Conservation (phyloP, 2,329 filamentous ascomycete species). For the Basipetospora chlamydospora region DNA sequence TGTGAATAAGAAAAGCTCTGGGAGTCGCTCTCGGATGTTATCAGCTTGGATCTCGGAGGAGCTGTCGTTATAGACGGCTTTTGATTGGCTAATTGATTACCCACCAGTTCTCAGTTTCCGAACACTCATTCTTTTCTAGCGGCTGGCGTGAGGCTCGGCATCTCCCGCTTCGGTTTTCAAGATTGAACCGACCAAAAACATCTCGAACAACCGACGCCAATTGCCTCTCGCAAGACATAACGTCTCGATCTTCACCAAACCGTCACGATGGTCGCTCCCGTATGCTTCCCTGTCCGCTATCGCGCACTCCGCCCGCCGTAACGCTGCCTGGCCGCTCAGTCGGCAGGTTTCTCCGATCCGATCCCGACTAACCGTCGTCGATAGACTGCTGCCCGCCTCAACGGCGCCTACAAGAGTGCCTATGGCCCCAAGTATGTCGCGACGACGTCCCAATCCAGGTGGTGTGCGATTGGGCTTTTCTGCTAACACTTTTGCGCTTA, state of each 20-base stretch:
- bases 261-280: constrained; percentile 26
- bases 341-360: too few relatives aligned
- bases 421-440: constrained; percentile 49
- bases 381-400: constrained; percentile 33
- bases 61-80: too few relatives aligned
- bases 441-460: constrained; percentile 1
- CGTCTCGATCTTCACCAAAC: too few relatives aligned
- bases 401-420: constrained; percentile 41
- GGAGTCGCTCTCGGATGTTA: too few relatives aligned
- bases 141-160: neutral
- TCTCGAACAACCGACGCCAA: constrained; percentile 21
- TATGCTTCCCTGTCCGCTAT: too few relatives aligned
- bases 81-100: constrained; percentile 10
- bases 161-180: constrained; percentile 8
- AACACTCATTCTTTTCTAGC: too few relatives aligned
- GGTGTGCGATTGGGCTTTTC: constrained; percentile 1
- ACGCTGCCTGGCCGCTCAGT: too few relatives aligned
- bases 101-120: too few relatives aligned
- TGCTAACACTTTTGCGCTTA: constrained; percentile 20
- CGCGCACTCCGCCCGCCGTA: too few relatives aligned
- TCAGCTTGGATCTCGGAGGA: too few relatives aligned
- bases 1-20: too few relatives aligned
- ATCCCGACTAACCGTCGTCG: constrained; percentile 1
- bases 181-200: constrained; percentile 7
- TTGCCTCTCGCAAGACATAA: constrained; percentile 16